Conservation (phyloP, 805 yeast genomes). For the Millerago galiae region DNA sequence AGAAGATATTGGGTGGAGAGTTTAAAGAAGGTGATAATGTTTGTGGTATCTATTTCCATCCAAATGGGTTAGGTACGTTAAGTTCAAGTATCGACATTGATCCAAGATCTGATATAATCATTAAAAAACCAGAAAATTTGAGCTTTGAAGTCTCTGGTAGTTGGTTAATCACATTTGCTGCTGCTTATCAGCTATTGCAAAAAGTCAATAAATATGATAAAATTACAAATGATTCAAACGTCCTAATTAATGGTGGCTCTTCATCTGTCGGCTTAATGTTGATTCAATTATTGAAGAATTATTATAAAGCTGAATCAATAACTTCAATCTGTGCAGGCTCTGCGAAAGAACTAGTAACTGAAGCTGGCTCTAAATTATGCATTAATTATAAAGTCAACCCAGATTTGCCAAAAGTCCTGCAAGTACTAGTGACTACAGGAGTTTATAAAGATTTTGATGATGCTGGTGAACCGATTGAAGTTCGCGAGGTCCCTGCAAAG, state of each 20-base stretch:
- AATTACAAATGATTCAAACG: conserved; percentile 37
- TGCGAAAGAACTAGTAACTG: conserved; percentile 37
- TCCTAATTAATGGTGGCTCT: conserved; percentile 71
- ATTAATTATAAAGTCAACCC: conserved; percentile 40
- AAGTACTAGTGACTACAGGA: conserved; percentile 21
- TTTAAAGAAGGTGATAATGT: conserved; percentile 58
- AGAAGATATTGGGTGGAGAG: conserved; percentile 24
- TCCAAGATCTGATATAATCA: conserved; percentile 42
- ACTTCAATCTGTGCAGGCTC: conserved; percentile 52
- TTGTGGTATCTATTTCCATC: conserved; percentile 53
- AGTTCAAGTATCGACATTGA: conserved; percentile 51
- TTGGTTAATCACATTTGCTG: conserved; percentile 53
- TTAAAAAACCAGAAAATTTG: conserved; percentile 41
- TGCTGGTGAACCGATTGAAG: conserved; percentile 21
- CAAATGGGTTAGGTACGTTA: conserved; percentile 48
- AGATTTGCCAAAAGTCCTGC: conserved; percentile 16
- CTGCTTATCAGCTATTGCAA: conserved; percentile 48
- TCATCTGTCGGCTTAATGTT: conserved; percentile 65
- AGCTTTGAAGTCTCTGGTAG: conserved; percentile 54
- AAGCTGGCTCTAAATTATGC: conserved; percentile 45
- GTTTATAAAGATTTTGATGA: conserved; percentile 27
- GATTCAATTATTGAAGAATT: conserved; percentile 50
- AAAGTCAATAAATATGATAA: conserved; percentile 16
- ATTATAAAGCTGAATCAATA: conserved; percentile 43
- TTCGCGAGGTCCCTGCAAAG: conserved; percentile 12